Conservation (phyloP, 1,139 yeast genomes). For the Hyphopichia wangnamkhiaoensis region DNA sequence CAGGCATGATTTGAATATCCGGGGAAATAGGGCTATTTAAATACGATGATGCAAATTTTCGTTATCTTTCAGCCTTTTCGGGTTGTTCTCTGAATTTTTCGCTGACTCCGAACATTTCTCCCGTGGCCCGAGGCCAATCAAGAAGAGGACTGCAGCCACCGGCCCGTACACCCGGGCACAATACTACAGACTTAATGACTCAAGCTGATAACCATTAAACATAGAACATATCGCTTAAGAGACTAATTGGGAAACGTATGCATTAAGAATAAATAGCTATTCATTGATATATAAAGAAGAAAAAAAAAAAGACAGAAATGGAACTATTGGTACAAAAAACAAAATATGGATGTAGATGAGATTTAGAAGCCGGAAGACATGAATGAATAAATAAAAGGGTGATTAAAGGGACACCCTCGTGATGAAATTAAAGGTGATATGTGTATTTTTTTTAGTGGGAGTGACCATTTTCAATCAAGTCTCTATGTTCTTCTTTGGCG, state of each 20-base stretch:
- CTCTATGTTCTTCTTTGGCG: constrained; percentile 52
- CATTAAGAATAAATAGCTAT: not conserved
- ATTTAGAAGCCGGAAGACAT: no score
- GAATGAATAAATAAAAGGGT: not conserved
- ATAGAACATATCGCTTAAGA: no score
- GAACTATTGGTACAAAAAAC: not conserved
- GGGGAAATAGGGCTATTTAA: not conserved
- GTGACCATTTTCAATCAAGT: constrained; percentile 29
- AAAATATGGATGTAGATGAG: no score
- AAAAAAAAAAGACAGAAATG: not conserved
- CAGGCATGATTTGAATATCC: no score
- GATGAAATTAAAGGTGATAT: not conserved
- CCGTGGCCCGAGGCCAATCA: constrained; percentile 1
- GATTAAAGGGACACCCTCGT: no score
- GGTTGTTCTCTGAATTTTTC: not conserved
- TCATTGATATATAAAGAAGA: not conserved
- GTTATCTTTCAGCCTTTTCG: not conserved
- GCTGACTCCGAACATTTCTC: not conserved
- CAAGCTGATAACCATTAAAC: no score
- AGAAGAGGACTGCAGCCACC: not conserved
- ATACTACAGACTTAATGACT: no score
- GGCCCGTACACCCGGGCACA: not conserved
- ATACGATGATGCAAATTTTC: not conserved
- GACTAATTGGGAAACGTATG: no score
- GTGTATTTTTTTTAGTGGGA: not conserved